phyloP scores from a whole-genome alignment of 441 rosid genomes.

The Capsella rubella region DNA sequence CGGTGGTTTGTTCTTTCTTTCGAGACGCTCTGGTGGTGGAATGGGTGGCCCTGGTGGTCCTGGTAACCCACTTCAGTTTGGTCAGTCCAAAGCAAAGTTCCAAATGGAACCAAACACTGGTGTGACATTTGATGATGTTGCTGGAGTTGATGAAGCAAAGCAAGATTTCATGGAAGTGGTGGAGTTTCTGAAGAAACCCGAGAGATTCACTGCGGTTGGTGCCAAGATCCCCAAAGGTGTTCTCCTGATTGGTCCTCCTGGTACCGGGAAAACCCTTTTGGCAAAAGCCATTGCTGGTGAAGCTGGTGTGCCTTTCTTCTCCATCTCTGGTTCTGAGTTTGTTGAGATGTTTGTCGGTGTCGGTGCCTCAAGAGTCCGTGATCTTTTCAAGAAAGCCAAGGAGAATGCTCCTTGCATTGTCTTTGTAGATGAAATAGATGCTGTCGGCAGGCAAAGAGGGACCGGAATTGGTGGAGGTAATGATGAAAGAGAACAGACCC shows the following conservation, averaged over 20 bases:
- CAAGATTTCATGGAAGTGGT: conserved; percentile 99
- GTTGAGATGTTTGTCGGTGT: conserved; percentile 98
- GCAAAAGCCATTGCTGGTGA: conserved; percentile 99
- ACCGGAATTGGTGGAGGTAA: conserved; percentile 94
- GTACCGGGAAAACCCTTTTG: conserved; percentile 95
- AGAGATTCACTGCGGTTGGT: conserved; percentile 96
- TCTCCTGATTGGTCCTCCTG: conserved; percentile 96
- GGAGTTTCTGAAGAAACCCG: conserved; percentile 96
- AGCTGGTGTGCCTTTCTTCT: conserved; percentile 97
- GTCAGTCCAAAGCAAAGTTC: conserved; percentile 95
- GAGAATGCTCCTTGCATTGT: conserved; percentile 88
- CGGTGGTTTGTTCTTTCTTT: conserved; percentile 91
- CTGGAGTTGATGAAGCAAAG: conserved; percentile 99
- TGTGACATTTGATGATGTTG: conserved; percentile 94
- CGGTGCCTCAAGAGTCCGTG: conserved; percentile 92
- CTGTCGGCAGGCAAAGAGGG: conserved; percentile 93
- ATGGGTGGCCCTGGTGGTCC: conserved; percentile 99
- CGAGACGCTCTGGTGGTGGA: conserved; percentile 96
- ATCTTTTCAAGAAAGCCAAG: conserved; percentile 91
- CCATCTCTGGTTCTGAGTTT: conserved; percentile 95
- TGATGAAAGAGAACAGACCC: conserved; percentile 84
- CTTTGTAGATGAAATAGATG: conserved; percentile 92
- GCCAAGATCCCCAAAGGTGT: conserved; percentile 98
- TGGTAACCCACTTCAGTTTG: conserved; percentile 84
- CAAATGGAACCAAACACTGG: conserved; percentile 99